Percentiles rank a stretch among this genome's conserved stretches.
phyloP scores from a whole-genome alignment of 78 protist genomes.

The Dictyostelium intermedium region DNA sequence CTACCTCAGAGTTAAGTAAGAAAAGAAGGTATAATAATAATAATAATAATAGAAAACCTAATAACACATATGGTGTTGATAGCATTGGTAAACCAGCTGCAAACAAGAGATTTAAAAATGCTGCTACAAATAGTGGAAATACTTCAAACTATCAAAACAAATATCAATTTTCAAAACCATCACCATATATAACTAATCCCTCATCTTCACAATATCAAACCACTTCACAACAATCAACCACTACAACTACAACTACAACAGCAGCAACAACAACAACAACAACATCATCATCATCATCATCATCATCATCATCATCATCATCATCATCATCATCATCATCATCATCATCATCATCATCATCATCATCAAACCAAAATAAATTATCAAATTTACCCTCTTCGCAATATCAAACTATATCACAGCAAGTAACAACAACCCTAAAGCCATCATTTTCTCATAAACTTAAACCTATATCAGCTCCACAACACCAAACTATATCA shows the following conservation, averaged over 20 bases:
- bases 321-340: neutral
- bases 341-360: neutral
- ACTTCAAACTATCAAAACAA: neutral
- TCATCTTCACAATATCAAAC: neutral
- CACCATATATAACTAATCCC: neutral
- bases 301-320: neutral
- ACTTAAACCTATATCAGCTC: neutral
- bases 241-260: neutral
- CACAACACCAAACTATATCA: neutral
- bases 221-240: neutral
- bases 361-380: neutral
- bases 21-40: neutral
- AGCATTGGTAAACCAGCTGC: neutral
- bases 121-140: neutral
- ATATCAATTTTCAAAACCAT: neutral
- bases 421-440: neutral
- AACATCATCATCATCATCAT: neutral
- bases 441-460: neutral
- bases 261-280: neutral
- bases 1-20: neutral
- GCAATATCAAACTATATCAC: neutral
- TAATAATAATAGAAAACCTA: neutral
- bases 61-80: neutral
- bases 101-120: neutral
- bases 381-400: neutral